A percentile compares a stretch with the other conserved stretches of the same genome.
These are phyloP conservation scores for Knufia petricola DNA, from an alignment of 2,329 filamentous ascomycete species.

Conservation along the genomic window DNA sequence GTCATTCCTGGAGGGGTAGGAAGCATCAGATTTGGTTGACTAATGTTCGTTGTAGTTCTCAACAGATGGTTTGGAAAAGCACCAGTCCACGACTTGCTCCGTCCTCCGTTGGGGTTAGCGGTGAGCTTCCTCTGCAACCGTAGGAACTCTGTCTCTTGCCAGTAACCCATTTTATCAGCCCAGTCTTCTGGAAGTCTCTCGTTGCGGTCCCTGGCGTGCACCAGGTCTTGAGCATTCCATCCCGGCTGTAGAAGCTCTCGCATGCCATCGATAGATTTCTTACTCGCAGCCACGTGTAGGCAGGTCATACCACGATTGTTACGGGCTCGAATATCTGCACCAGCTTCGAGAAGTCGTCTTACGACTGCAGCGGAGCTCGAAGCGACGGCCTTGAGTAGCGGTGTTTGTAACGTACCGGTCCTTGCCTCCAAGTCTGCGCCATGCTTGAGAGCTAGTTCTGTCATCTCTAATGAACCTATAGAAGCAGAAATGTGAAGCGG, in stretches of 20 bases:
- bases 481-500: slow-evolving; percentile 22
- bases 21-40: neutral
- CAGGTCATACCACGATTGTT: slow-evolving; percentile 31
- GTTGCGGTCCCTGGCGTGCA: slow-evolving; percentile 24
- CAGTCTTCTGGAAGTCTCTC: slow-evolving; percentile 16
- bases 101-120: neutral
- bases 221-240: slow-evolving; percentile 21
- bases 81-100: neutral
- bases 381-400: slow-evolving; percentile 20
- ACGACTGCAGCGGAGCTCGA: slow-evolving; percentile 17
- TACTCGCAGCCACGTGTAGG: slow-evolving; percentile 33
- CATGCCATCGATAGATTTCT: slow-evolving; percentile 31
- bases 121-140: slow-evolving; percentile 10
- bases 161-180: slow-evolving; percentile 17
- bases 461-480: slow-evolving; percentile 17
- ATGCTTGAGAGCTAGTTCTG: slow-evolving; percentile 15
- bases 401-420: slow-evolving; percentile 17
- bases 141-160: slow-evolving; percentile 16
- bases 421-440: slow-evolving; percentile 12
- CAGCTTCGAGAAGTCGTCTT: slow-evolving; percentile 28
- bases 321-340: slow-evolving; percentile 27
- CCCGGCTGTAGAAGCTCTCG: slow-evolving; percentile 28
- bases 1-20: neutral
- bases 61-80: neutral
- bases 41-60: neutral